Evolutionary conservation across 176 grass and related monocot species (phyloP).

Genomic region (Cenchrus fungigraminus): DNA sequence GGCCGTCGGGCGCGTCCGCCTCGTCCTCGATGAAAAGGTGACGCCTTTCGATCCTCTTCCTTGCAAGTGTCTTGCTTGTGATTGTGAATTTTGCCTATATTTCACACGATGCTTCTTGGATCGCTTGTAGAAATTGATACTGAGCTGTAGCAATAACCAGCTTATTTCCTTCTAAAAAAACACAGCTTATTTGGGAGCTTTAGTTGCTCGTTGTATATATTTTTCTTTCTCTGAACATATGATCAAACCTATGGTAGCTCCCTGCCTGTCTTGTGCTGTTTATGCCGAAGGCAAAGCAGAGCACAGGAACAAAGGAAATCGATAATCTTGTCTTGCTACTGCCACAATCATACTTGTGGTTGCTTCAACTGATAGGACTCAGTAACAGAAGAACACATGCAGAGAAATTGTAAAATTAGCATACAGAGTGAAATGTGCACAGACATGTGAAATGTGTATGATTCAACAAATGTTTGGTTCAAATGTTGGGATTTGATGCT

Average conservation of each 20-base stretch:
- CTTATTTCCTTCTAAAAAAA: background rate
- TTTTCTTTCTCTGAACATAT: background rate
- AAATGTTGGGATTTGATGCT: background rate
- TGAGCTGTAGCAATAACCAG: constrained; percentile 20
- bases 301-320: background rate
- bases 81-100: constrained; percentile 24
- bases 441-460: background rate
- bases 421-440: background rate
- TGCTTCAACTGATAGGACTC: constrained; percentile 5
- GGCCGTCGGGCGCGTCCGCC: constrained; percentile 60
- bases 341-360: background rate
- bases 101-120: constrained; percentile 14
- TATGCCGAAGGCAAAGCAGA: background rate
- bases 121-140: background rate
- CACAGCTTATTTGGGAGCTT: constrained; percentile 8
- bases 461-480: background rate
- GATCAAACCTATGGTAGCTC: background rate
- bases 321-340: background rate
- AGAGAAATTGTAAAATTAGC: background rate
- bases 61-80: constrained; percentile 27
- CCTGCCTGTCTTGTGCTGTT: background rate
- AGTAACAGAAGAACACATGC: background rate
- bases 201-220: background rate
- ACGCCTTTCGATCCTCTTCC: constrained; percentile 18
- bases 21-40: constrained; percentile 88